Conservation (phyloP, 179 eudicot species). For the Vitellaria paradoxa region DNA sequence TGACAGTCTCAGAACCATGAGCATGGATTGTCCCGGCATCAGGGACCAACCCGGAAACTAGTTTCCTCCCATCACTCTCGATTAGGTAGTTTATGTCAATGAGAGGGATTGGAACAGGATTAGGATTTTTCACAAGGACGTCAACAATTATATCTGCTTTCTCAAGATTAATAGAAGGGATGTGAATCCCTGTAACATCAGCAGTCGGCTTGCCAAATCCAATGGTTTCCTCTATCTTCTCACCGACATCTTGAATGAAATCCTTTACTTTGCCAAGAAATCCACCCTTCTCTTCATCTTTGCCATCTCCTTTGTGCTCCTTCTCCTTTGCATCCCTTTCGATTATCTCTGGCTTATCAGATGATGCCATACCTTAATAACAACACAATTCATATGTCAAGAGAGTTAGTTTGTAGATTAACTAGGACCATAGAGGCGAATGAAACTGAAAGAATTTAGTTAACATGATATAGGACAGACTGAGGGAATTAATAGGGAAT, state of each 20-base stretch:
- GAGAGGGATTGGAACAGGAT: slow-evolving; percentile 88
- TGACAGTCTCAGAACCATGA: slow-evolving; percentile 88
- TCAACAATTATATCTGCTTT: slow-evolving; percentile 80
- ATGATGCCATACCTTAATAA: slow-evolving; percentile 49
- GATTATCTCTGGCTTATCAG: slow-evolving; percentile 52
- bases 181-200: slow-evolving; percentile 67
- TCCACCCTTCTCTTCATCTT: slow-evolving; percentile 59
- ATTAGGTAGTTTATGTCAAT: slow-evolving; percentile 80
- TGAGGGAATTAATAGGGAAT: neutral
- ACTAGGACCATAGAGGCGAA: neutral
- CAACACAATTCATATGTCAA: neutral
- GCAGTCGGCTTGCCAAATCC: slow-evolving; percentile 96
- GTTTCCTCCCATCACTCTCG: slow-evolving; percentile 87
- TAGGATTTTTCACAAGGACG: slow-evolving; percentile 84
- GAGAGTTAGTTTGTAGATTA: neutral
- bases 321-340: slow-evolving; percentile 44
- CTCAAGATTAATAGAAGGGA: slow-evolving; percentile 66
- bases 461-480: neutral
- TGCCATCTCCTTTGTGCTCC: slow-evolving; percentile 31
- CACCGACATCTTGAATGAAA: slow-evolving; percentile 84
- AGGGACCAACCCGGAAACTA: slow-evolving; percentile 85
- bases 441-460: neutral
- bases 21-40: slow-evolving; percentile 94
- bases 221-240: slow-evolving; percentile 79
- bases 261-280: slow-evolving; percentile 68